phyloP scores from a whole-genome alignment of 257 asterid genomes.

The Leptodermis oblonga region DNA sequence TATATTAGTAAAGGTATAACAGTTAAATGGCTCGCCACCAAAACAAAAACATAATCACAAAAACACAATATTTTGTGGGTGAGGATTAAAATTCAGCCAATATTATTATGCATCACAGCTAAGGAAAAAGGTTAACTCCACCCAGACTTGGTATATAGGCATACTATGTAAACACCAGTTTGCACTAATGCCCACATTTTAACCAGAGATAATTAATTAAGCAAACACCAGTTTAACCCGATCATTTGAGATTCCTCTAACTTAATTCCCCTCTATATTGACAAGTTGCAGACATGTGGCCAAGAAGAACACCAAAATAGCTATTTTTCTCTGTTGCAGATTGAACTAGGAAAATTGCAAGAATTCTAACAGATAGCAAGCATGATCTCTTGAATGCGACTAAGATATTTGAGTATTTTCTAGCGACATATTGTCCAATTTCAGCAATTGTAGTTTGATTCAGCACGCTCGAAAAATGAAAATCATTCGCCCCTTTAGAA shows the following conservation, averaged over 20 bases:
- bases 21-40: background rate
- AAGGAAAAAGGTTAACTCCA: background rate
- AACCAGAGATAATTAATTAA: background rate
- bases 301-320: background rate
- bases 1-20: conserved; percentile 14
- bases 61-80: background rate
- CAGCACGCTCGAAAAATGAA: background rate
- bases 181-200: background rate
- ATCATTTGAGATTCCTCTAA: background rate
- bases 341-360: background rate
- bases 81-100: background rate
- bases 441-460: background rate
- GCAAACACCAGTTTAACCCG: no score
- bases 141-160: background rate
- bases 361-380: background rate
- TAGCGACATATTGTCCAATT: background rate
- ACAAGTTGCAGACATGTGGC: background rate
- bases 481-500: background rate
- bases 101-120: no score
- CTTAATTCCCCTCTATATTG: background rate
- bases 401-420: background rate
- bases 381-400: background rate
- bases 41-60: background rate
- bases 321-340: background rate
- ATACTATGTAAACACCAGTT: background rate